Base-by-base conservation (phyloP, 1,139 yeast species). In the Pichia inconspicua region DNA sequence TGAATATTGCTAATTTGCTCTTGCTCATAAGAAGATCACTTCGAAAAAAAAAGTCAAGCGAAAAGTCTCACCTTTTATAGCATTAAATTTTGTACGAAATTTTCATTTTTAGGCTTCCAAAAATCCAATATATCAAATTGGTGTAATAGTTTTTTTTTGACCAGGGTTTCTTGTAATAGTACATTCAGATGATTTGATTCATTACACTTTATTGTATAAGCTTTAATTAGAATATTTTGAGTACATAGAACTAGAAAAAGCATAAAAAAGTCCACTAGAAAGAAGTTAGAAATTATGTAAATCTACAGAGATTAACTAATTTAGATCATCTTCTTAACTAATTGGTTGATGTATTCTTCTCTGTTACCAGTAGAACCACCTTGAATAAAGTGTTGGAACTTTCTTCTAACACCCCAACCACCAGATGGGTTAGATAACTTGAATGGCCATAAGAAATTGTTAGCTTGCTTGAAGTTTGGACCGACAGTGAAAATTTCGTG, bases 281-380 rank as follows among this genome's bases (percentile, higher is more conserved):
- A 39, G 39, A 15, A 38, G 27, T 25, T 35, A 28, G n/a, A 19
- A 11, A 42, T 9, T 27, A 48, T 15, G n/a, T 12, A 22, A 30
- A 28, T 30, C 15, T 42, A 42, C 34, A 36, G 45, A 44, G 45
- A 12, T 25, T 28, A 43, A 40, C 32, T 43, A 50, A 61, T 68
- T 75, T 84, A 85, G 89, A 84, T 85, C 95, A 86, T 87, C 73
- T 94, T 88, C 82, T 90, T 89, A 73, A 92, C 90, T 76, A 94
- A 86, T 74, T 87, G 85, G 84, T 92, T 92, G 78, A 92, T 92
- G 88, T 80, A 84, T 71, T 90, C 87, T 79, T 92, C 98, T 78
- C 97, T 89, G 96, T 92, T 90, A 83, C 98, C 98, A 74, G 90
- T 81, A 78, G 96, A 86, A 82, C 98, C 98, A 80, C 98, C 97